These are phyloP conservation scores for Ceratobasidium sp. DNA, from an alignment of 1,284 basidiomycete genomes.

Conservation along the genomic window DNA sequence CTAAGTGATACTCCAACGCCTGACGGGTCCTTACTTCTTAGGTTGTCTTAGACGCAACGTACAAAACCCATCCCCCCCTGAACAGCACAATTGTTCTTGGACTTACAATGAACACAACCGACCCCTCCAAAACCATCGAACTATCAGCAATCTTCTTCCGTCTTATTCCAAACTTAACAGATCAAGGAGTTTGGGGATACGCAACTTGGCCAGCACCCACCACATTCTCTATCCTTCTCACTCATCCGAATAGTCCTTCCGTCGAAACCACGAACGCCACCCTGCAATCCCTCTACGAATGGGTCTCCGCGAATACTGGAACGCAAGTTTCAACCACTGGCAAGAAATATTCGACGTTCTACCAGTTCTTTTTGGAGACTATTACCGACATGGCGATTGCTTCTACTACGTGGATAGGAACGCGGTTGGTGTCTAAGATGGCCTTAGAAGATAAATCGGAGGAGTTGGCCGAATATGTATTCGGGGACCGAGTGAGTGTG, in stretches of 20 bases:
- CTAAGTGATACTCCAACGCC: too few species aligned
- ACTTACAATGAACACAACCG: neutral
- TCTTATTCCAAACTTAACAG: neutral
- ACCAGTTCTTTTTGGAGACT: neutral
- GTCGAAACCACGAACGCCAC: constrained; percentile 9
- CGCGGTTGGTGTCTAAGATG: neutral
- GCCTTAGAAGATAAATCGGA: neutral
- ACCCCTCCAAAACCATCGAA: neutral
- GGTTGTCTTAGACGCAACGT: constrained; percentile 7
- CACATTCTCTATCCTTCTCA: constrained; percentile 2
- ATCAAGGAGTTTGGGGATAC: constrained; percentile 15
- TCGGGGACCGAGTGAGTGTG: neutral
- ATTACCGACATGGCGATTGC: neutral
- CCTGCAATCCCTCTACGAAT: neutral
- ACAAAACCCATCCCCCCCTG: neutral
- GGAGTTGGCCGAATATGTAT: neutral
- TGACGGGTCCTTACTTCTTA: neutral
- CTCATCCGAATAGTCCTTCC: constrained; percentile 13
- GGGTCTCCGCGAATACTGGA: neutral
- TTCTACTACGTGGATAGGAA: neutral
- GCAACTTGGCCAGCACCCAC: neutral
- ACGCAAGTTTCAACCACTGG: neutral
- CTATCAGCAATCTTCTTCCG: neutral
- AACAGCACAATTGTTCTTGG: neutral
- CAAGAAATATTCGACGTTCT: constrained; percentile 4